phyloP scores from a whole-genome alignment of 805 yeast species.

The Metschnikowia continentalis region DNA sequence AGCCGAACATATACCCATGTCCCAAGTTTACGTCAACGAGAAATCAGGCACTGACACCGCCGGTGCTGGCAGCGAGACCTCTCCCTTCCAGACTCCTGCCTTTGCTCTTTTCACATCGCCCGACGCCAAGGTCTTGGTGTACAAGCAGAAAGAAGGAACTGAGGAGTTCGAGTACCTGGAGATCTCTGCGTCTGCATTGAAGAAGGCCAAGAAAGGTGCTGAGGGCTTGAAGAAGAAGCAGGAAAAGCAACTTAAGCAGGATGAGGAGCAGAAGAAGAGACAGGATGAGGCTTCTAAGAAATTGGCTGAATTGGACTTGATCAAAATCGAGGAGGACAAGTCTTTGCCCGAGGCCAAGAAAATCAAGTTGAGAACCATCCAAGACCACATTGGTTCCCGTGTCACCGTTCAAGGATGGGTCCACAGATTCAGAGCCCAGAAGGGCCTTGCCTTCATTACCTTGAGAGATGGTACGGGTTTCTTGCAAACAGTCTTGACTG shows the following conservation, averaged over 20 bases:
- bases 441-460: conserved; percentile 86
- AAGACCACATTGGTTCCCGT: conserved; percentile 59
- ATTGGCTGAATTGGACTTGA: conserved; percentile 70
- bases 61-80: conserved; percentile 56
- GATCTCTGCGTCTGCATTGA: conserved; percentile 85
- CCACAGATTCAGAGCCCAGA: conserved; percentile 89
- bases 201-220: conserved; percentile 94
- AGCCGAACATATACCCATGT: conserved; percentile 19
- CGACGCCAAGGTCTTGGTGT: conserved; percentile 55
- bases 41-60: conserved; percentile 60
- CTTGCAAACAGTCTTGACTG: conserved; percentile 81
- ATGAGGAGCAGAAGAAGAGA: conserved; percentile 57
- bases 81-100: conserved; percentile 81
- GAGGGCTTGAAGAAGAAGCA: conserved; percentile 83
- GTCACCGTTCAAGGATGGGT: conserved; percentile 90
- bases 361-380: conserved; percentile 59
- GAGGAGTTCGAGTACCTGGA: conserved; percentile 57
- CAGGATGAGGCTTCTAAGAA: conserved; percentile 62
- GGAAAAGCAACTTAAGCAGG: conserved; percentile 59
- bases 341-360: conserved; percentile 66
- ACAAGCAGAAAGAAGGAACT: conserved; percentile 54
- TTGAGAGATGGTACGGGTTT: conserved; percentile 94
- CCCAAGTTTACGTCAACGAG: conserved; percentile 68
- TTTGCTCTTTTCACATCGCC: conserved; percentile 60
- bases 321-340: conserved; percentile 67